Base-by-base conservation (phyloP, 805 yeast species). In the Candida berthetii region DNA sequence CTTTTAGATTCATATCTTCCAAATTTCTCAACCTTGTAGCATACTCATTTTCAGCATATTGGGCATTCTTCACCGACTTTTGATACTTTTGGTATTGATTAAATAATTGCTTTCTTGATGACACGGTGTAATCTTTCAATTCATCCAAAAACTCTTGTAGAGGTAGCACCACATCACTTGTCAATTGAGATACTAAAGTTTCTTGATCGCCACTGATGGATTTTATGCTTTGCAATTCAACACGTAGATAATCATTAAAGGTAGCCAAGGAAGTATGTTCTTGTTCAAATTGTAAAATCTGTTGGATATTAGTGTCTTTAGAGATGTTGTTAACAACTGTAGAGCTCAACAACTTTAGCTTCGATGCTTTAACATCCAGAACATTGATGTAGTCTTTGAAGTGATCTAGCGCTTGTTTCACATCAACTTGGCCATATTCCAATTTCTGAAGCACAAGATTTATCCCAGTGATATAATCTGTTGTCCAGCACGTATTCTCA, bases 401-500 rank as follows among this genome's bases (percentile, higher is more conserved):
- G 39, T 45, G 51, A 7, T 43, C 39, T 6, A 53, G 40, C 2
- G 49, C 41, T 3, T 41, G 38, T 19, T 47, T 34, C 1, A 53
- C 42, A 31, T 48, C 49, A 5, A 38, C 35, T 10, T 47, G 49
- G 3, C 57, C 57, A n/a, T 36, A 34, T 14, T 54, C 50, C 13
- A 61, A 34, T 10, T 37, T 41, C 5, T 36, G 36, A 1, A 52
- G 22, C 7, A 62, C 47, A 0, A 52, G 32, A 14, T 52, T 42
- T 32, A 61, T 51, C 9, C 67, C 66, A 3, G 55, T 48, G 15
- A 47, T 44, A 37, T 54, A 55, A 40, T 62, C 67, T n/a, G 50
- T 38, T 7, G 63, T 44, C 68, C 68, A 63, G 41, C 48, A 60
- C 3, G 43, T 40, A 24, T 55, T 55, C 19, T 41, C 31, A 27